Evolutionary conservation across 345 rosid species (phyloP).

Genomic region (Citrus hindsii): DNA sequence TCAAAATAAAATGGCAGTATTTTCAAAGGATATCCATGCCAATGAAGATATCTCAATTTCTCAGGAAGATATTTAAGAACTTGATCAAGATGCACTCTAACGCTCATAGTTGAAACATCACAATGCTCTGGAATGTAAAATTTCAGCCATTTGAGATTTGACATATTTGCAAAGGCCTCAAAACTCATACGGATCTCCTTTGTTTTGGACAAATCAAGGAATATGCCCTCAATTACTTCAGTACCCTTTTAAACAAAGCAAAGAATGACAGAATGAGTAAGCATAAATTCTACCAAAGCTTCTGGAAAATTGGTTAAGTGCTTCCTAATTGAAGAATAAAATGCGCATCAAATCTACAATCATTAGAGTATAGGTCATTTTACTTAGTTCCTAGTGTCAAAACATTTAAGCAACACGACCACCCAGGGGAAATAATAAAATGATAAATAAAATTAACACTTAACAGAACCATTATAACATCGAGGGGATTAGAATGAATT

Average conservation of each 20-base stretch:
- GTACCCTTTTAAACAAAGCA: neutral
- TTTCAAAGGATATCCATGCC: neutral
- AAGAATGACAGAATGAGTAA: neutral
- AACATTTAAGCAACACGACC: no score
- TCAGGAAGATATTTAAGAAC: neutral
- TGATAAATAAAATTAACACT: no score
- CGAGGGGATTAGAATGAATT: no score
- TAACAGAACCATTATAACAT: no score
- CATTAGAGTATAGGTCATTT: no score
- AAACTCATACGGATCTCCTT: accelerated
- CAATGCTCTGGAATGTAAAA: neutral
- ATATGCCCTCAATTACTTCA: neutral
- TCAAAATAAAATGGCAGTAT: neutral
- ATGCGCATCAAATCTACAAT: neutral
- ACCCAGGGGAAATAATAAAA: no score
- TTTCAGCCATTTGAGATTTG: neutral
- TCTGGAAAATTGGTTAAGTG: neutral
- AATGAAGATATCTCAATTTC: neutral
- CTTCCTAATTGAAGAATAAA: neutral
- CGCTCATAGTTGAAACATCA: accelerated
- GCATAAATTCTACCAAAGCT: neutral
- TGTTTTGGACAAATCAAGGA: neutral
- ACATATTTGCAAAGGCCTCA: neutral
- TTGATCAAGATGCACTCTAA: neutral
- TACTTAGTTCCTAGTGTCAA: no score